phyloP scores from a whole-genome alignment of 306 rosid genomes.

The Crataegus laevigata region DNA sequence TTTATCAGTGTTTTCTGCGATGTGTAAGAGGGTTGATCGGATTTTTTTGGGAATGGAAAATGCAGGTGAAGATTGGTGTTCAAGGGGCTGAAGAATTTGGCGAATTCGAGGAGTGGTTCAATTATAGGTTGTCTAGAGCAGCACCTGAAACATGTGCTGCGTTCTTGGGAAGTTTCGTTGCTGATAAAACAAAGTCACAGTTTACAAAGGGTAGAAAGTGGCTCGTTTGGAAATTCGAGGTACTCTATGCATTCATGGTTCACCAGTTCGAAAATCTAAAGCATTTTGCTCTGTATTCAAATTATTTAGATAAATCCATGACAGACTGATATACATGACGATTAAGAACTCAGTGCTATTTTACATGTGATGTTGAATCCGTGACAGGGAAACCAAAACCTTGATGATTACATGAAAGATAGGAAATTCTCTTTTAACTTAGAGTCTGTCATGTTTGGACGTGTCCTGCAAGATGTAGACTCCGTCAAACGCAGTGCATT shows the following conservation, averaged over 20 bases:
- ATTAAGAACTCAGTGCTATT: neutral
- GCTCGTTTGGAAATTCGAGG: conserved; percentile 99
- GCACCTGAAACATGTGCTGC: conserved; percentile 97
- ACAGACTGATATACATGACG: neutral
- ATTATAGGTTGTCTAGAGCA: conserved; percentile 90
- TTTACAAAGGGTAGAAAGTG: conserved; percentile 87
- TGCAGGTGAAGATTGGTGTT: conserved; percentile 72
- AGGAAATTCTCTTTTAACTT: conserved; percentile 75
- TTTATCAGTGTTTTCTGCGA: neutral
- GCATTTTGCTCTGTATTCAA: neutral
- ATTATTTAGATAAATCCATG: neutral
- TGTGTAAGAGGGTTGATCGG: neutral
- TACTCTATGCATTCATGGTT: conserved; percentile 10
- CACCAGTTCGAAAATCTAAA: neutral
- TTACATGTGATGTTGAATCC: neutral
- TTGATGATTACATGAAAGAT: conserved; percentile 80
- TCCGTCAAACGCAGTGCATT: conserved; percentile 60
- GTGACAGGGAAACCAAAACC: conserved; percentile 73
- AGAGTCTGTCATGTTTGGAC: conserved; percentile 86
- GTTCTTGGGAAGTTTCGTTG: conserved; percentile 85
- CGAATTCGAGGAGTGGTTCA: conserved; percentile 89
- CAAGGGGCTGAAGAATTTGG: conserved; percentile 76
- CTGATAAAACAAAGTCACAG: conserved; percentile 52
- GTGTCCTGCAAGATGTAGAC: conserved; percentile 71
- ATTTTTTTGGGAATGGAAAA: conserved; percentile 14